Evolutionary conservation across 2,329 filamentous ascomycete species (phyloP).

Genomic region (Penicillium sp.): DNA sequence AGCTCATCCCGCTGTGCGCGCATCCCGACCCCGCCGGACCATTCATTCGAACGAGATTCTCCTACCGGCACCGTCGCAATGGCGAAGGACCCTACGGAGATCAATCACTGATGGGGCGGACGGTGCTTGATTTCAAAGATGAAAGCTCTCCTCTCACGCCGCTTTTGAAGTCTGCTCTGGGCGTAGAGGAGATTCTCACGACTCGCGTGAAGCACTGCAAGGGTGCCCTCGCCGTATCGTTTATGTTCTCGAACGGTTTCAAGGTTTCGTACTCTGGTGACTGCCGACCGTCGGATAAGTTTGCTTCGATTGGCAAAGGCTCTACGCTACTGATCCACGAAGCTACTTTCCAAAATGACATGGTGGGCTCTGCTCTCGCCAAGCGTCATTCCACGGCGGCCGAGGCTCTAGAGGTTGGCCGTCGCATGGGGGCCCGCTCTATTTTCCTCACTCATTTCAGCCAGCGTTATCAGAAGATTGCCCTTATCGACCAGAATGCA

Average conservation of each 20-base stretch:
- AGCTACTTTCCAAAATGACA: slow-evolving; percentile 88
- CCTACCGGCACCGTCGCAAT: slow-evolving; percentile 25
- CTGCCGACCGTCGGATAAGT: slow-evolving; percentile 69
- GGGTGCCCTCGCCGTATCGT: slow-evolving; percentile 66
- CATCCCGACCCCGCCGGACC: slow-evolving; percentile 17
- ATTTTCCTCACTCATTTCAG: slow-evolving; percentile 91
- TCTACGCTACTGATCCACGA: slow-evolving; percentile 88
- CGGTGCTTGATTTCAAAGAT: slow-evolving; percentile 24
- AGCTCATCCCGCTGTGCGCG: slow-evolving; percentile 47
- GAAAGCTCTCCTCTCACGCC: slow-evolving; percentile 26
- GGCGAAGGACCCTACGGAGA: slow-evolving; percentile 23
- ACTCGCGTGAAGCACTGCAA: slow-evolving; percentile 71
- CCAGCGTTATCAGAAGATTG: slow-evolving; percentile 78
- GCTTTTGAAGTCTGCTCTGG: slow-evolving; percentile 48
- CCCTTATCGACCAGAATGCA: slow-evolving; percentile 42
- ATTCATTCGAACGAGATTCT: slow-evolving; percentile 22
- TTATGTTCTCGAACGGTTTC: slow-evolving; percentile 73
- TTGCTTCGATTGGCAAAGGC: slow-evolving; percentile 64
- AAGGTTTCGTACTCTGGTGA: slow-evolving; percentile 92
- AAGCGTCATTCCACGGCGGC: slow-evolving; percentile 88
- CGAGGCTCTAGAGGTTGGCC: slow-evolving; percentile 74
- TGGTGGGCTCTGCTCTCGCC: slow-evolving; percentile 66
- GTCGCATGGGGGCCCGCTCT: slow-evolving; percentile 69
- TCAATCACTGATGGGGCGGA: slow-evolving; percentile 14
- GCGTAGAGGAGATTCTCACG: slow-evolving; percentile 62